Evolutionary conservation across 768 basidiomycete genomes (phyloP), one percentile per base, ranked within the genome.

Genomic region (Termitomyces sp.): DNA sequence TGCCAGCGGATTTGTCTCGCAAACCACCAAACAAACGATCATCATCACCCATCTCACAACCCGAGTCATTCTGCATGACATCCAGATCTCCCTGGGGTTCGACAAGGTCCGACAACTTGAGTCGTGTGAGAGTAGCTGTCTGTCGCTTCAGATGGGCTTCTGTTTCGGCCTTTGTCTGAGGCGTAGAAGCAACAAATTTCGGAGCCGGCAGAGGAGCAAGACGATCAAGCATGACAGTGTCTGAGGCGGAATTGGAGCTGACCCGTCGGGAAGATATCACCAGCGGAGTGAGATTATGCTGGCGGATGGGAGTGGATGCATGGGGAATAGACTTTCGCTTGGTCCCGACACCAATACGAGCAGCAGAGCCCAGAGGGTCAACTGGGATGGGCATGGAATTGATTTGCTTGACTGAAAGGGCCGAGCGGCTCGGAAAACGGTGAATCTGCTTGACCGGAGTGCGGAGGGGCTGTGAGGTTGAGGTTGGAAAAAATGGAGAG

Each of bases 321-420:
- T 70, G 78, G 51, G 72, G 73, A 45, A 74, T 76, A 5, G 85
- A 84, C 68, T 89, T 89, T 65, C 88, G 84, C 69, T 89, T 89
- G 1, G 81, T 84, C 40, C 86, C 86, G 3, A 79, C 72, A 13
- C 78, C 76, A 37, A 76, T 64, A 13, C 70, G 71, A 46, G 72
- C 63, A 33, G 60, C 65, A 47, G 71, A 61, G 37, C 57, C 51
- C 6, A 62, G 45, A 43, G 68, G 49, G 6, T 66, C 63, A 4
- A 65, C 51, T 22, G 72, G 66, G 4, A 62, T 57, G 27, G 68
- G 59, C 37, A 66, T 56, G 34, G 72, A 64, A 44, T 74, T 75
- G 39, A 74, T 58, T 42, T 73, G 69, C 56, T 71, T 72, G 55
- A 67, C 55, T 40, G 74, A 75, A 44, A 85, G 74, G 0, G 77